These are phyloP conservation scores for Stagonosporopsis cucurbitacearum DNA, from an alignment of 2,329 filamentous ascomycete genomes.

Conservation along the genomic window DNA sequence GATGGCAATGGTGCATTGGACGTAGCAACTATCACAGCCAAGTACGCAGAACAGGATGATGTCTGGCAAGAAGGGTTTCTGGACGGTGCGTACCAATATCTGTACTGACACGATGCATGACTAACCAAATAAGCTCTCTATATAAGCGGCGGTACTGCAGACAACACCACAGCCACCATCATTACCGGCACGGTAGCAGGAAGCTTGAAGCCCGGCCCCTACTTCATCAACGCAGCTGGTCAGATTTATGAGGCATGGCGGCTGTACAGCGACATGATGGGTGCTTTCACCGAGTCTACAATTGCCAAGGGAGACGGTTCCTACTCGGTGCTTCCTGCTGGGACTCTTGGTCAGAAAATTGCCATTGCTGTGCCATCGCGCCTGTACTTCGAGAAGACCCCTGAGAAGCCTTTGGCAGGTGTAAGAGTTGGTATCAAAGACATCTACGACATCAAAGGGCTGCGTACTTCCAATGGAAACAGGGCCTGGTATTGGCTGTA, in stretches of 20 bases:
- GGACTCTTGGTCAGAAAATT: constrained; percentile 49
- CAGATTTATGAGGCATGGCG: constrained; percentile 58
- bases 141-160: constrained; percentile 24
- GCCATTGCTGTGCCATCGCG: constrained; percentile 62
- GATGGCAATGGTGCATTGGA: constrained; percentile 26
- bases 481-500: constrained; percentile 64
- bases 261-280: constrained; percentile 58
- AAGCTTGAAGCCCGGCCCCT: constrained; percentile 55
- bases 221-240: constrained; percentile 57
- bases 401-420: constrained; percentile 64
- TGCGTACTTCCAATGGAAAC: constrained; percentile 64
- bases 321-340: constrained; percentile 52
- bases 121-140: constrained; percentile 29
- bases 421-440: constrained; percentile 69
- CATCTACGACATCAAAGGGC: constrained; percentile 64
- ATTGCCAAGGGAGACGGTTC: constrained; percentile 49
- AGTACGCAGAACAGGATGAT: constrained; percentile 48
- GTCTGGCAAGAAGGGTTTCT: constrained; percentile 52
- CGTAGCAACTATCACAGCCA: constrained; percentile 31
- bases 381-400: constrained; percentile 62
- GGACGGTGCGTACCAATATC: constrained; percentile 29
- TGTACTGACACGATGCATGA: background rate
- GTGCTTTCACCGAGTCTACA: constrained; percentile 58
- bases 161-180: constrained; percentile 25
- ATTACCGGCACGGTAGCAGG: constrained; percentile 25